A percentile compares a stretch with the other conserved stretches of the same genome.
Evolutionary conservation across 768 basidiomycete species (phyloP).

Genomic region (Austroboletus eburneus): DNA sequence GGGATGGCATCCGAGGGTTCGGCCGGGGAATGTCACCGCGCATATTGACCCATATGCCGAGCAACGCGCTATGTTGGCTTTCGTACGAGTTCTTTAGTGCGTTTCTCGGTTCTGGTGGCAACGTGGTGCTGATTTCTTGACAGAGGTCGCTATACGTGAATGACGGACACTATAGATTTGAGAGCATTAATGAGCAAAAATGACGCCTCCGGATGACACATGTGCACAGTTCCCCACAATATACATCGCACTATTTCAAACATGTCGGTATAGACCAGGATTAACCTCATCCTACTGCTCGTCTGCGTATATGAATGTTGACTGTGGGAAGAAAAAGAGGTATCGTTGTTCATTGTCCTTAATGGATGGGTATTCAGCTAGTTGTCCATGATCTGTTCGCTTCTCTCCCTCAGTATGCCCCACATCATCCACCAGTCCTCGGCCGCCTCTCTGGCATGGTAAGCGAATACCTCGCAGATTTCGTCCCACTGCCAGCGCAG

Average conservation of each 20-base stretch:
- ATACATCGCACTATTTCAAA: slow-evolving; percentile 15
- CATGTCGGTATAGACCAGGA: neutral
- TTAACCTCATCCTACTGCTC: neutral
- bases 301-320: neutral
- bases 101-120: slow-evolving; percentile 34
- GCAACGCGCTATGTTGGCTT: slow-evolving; percentile 95
- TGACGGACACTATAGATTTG: slow-evolving; percentile 18
- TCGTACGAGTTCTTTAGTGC: slow-evolving; percentile 98
- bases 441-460: slow-evolving; percentile 53
- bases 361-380: neutral
- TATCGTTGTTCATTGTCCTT: too few species aligned
- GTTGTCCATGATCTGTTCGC: slow-evolving; percentile 13
- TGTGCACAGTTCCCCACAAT: slow-evolving; percentile 10
- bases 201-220: neutral
- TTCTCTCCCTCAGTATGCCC: slow-evolving; percentile 45
- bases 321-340: neutral
- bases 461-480: slow-evolving; percentile 49
- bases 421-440: slow-evolving; percentile 68
- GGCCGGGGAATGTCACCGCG: slow-evolving; percentile 84
- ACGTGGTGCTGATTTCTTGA: slow-evolving; percentile 12
- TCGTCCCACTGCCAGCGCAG: slow-evolving; percentile 53
- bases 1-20: slow-evolving; percentile 86
- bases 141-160: slow-evolving; percentile 64
- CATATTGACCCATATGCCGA: slow-evolving; percentile 93
- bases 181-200: slow-evolving; percentile 12